These are phyloP conservation scores for Leccinum ochraceum DNA, from an alignment of 768 basidiomycete genomes.

Conservation along the genomic window DNA sequence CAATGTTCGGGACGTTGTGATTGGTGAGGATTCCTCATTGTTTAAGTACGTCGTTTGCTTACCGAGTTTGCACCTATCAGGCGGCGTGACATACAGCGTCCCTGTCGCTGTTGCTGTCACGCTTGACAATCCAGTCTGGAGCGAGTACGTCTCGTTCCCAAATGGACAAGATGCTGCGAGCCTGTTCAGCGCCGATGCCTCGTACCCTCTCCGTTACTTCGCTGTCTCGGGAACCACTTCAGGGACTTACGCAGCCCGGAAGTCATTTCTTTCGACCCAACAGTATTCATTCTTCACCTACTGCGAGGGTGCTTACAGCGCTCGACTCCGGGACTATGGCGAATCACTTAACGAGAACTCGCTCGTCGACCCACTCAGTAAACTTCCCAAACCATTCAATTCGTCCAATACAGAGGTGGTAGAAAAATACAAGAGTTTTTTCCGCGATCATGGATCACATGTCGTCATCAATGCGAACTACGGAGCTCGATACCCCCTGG, in stretches of 20 bases:
- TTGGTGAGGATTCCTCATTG: background rate
- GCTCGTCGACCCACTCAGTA: background rate
- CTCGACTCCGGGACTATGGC: background rate
- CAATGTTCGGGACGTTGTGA: background rate
- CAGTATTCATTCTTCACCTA: background rate
- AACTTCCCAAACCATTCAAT: background rate
- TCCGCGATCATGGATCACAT: background rate
- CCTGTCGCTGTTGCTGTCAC: too few species aligned
- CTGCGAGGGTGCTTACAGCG: background rate
- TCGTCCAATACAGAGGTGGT: background rate
- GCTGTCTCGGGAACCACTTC: background rate
- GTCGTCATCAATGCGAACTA: background rate
- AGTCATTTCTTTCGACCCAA: background rate
- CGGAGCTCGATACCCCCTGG: too few species aligned
- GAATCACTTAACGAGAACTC: background rate
- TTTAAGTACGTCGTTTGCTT: too few species aligned
- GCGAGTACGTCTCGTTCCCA: background rate
- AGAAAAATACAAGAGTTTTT: background rate
- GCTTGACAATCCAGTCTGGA: too few species aligned
- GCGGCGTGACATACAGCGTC: background rate
- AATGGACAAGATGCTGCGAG: background rate
- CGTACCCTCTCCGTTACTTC: background rate
- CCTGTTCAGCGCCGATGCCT: background rate
- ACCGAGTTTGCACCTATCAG: background rate
- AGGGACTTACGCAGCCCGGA: background rate